Base-by-base conservation (phyloP, 345 rosid genomes). In the Boechera divaricarpa region DNA sequence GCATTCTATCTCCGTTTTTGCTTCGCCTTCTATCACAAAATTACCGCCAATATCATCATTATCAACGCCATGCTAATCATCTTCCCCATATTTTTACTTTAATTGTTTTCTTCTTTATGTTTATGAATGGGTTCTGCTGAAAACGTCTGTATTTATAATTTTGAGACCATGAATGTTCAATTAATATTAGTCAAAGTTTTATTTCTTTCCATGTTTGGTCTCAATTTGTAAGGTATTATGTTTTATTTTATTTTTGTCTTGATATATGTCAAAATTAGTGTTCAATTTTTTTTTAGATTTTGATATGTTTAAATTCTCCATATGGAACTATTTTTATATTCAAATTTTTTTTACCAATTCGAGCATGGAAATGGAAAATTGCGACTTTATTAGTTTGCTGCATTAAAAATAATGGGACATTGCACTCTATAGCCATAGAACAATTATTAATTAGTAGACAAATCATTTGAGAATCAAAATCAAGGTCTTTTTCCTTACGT, bases 1-100 rank as follows among this genome's bases (percentile, higher is more conserved):
- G 67, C 72, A 74, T 38, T 74, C 51, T 36, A 47, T 36, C 52
- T 57, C 78, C 15, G 78, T 0, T 66, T 74, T 74, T 10, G 78
- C 72, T 57, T 74, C 67, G 3, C 59, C 7, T 57, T 57, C 78
- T 10, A 65, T 74, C 11, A 65, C 38, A 8, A 33, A 8, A 33
- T 32, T 7, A 74, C 57, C 1, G 58, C 48, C 44, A 74, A 1
- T 45, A 74, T 55, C 58, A 74, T 74, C 72, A 74, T 44, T 10
- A 55, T 33, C 28, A 42, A 44, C 38, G 36, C 18, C 6, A 74
- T 55, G 64, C 71, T 64, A 35, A 15, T 54, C 13, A 64, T 6
- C 54, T 63, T 74, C 2, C 13, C 64, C 64, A 74, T 74, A 3
- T 53, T 18, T 31, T 6, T 39, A 39, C 2, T 31, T 33, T 1